These are phyloP conservation scores for Fragaria iinumae DNA, from an alignment of 306 rosid species.

Conservation along the genomic window DNA sequence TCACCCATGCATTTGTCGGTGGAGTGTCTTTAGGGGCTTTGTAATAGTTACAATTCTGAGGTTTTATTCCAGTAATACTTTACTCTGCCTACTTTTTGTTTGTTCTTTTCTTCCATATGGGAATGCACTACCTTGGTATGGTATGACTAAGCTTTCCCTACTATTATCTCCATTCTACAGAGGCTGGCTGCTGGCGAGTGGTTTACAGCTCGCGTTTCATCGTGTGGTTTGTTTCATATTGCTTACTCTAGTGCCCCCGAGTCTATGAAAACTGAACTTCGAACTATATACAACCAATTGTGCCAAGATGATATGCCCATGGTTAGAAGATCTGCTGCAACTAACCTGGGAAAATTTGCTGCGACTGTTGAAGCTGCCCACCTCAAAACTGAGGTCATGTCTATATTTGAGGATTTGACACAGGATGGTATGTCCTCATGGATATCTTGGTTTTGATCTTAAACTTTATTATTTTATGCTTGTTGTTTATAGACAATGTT, in stretches of 20 bases:
- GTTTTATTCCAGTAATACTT: background rate
- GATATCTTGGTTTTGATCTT: background rate
- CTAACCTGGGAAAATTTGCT: conserved; percentile 93
- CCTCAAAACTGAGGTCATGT: conserved; percentile 81
- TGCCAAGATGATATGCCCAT: conserved; percentile 99
- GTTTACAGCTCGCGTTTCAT: conserved; percentile 98
- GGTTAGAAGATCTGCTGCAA: conserved; percentile 99
- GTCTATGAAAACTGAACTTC: conserved; percentile 63
- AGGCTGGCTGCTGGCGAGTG: conserved; percentile 98
- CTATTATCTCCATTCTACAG: conserved; percentile 36
- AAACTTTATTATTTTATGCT: background rate
- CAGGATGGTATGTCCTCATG: conserved; percentile 66
- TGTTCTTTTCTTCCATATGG: background rate
- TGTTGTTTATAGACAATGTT: background rate
- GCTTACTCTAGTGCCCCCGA: conserved; percentile 94
- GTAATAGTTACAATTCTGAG: background rate
- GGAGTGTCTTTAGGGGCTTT: background rate
- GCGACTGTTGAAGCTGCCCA: conserved; percentile 82
- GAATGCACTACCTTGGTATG: background rate
- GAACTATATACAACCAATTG: conserved; percentile 80
- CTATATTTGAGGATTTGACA: conserved; percentile 88
- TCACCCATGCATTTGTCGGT: background rate
- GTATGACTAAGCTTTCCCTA: conserved; percentile 7
- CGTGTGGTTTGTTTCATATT: conserved; percentile 93
- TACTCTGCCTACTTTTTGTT: background rate